Conservation (phyloP, 208 protist genomes). For the Leishmania major region DNA sequence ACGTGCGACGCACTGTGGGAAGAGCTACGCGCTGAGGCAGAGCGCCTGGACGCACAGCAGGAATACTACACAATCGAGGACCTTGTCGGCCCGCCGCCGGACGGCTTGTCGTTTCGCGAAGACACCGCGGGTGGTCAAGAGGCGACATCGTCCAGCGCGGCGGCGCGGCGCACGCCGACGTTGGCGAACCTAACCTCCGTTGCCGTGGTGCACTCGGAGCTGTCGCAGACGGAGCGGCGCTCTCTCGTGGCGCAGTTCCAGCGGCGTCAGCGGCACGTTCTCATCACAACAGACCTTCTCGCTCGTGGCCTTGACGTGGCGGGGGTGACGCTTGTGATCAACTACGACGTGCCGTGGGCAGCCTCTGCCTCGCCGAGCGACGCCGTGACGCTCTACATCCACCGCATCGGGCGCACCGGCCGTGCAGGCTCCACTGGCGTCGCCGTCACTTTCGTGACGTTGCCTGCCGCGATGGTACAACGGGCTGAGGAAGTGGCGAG, state of each 20-base stretch:
- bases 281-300: slow-evolving; percentile 98
- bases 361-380: slow-evolving; percentile 25
- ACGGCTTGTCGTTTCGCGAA: slow-evolving; percentile 23
- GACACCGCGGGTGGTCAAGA: neutral
- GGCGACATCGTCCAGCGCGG: neutral
- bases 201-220: slow-evolving; percentile 78
- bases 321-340: slow-evolving; percentile 96
- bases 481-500: slow-evolving; percentile 24
- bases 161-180: slow-evolving; percentile 2
- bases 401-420: slow-evolving; percentile 95
- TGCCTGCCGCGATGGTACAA: slow-evolving; percentile 50
- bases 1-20: slow-evolving; percentile 78
- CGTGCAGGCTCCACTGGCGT: slow-evolving; percentile 87
- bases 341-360: slow-evolving; percentile 96
- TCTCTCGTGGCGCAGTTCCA: slow-evolving; percentile 96
- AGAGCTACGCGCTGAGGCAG: slow-evolving; percentile 61
- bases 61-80: slow-evolving; percentile 43
- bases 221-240: slow-evolving; percentile 90
- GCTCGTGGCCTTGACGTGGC: slow-evolving; percentile 95
- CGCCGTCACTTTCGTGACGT: slow-evolving; percentile 93
- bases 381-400: slow-evolving; percentile 93
- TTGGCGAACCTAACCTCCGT: slow-evolving; percentile 57
- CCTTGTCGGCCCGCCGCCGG: slow-evolving; percentile 54
- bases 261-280: slow-evolving; percentile 91
- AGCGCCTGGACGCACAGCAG: slow-evolving; percentile 43